Conservation (phyloP, 2,329 filamentous ascomycete species). For the Verticillium albo-atrum region DNA sequence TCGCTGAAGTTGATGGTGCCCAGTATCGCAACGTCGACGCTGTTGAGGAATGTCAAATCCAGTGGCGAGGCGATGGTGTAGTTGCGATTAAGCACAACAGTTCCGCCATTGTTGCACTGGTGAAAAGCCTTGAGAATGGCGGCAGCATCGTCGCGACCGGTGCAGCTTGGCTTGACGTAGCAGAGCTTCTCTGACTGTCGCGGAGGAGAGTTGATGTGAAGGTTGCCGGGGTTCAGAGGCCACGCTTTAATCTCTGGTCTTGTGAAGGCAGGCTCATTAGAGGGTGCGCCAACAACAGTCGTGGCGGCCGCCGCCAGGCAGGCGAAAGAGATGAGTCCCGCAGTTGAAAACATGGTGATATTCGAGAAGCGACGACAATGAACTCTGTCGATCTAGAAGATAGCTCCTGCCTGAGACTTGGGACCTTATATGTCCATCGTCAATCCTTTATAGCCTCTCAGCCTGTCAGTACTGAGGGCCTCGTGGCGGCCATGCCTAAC, state of each 20-base stretch:
- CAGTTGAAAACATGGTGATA: not conserved
- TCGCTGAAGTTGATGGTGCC: conserved; percentile 59
- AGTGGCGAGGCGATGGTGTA: conserved; percentile 62
- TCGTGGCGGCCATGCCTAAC: no score
- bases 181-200: not conserved
- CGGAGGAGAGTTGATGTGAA: not conserved
- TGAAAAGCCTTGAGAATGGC: conserved; percentile 52
- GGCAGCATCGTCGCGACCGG: conserved; percentile 21
- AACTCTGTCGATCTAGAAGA: no score
- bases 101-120: conserved; percentile 58
- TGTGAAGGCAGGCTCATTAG: not conserved
- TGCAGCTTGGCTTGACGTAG: conserved; percentile 9
- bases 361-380: no score
- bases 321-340: not conserved
- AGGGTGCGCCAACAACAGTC: not conserved
- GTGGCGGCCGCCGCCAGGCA: not conserved
- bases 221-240: not conserved
- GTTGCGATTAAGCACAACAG: conserved; percentile 52
- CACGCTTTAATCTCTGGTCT: not conserved
- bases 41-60: conserved; percentile 59
- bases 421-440: no score
- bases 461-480: no score
- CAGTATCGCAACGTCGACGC: conserved; percentile 54
- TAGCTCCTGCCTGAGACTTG: no score
- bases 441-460: no score